Base-by-base conservation (phyloP, 331 rosid genomes). In the Pyrus hybrid region DNA sequence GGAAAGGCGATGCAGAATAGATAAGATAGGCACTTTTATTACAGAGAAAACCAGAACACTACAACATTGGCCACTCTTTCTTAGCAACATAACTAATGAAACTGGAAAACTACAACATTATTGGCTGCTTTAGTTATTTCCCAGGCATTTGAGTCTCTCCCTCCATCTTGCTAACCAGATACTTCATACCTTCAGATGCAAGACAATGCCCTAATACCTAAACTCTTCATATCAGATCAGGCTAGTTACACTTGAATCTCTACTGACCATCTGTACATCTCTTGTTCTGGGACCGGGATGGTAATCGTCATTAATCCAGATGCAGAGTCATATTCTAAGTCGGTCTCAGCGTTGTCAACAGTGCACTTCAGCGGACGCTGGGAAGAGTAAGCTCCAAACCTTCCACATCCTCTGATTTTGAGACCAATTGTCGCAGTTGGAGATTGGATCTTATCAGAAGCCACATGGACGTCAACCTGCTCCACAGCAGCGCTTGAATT, bases 401-500 rank as follows among this genome's bases (percentile, higher is more conserved):
- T 84, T 6, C 97, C 98, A 16, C 86, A 86, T 68, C 98, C 99
- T 76, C 96, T 82, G 5, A 85, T 91, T 77, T 71, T 83, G 61
- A 95, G 51, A 47, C 63, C 33, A 54, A 92, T 73, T 32, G 83
- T 84, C 13, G 92, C 87, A 2, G 89, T 56, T 54, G 80, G 79
- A 29, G 82, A 69, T 65, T 81, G 60, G 71, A 85, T 72, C 77
- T 61, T 68, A 79, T 86, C 79, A 13, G 80, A 69, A 35, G 64
- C 67, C 80, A 32, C 14, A 10, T 80, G 85, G 80, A 87, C 69
- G 29, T 85, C 90, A 30, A 91, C 82, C 35, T 85, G 72, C 80
- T 91, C 97, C 57, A 92, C 75, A 2, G 99, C 97, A 35, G 93
- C 96, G 14, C 91, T 84, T 21, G 77, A 68, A 85, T 92, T 95